Evolutionary conservation across 139 green algal genomes (phyloP).

Genomic region (Volvox africanus): DNA sequence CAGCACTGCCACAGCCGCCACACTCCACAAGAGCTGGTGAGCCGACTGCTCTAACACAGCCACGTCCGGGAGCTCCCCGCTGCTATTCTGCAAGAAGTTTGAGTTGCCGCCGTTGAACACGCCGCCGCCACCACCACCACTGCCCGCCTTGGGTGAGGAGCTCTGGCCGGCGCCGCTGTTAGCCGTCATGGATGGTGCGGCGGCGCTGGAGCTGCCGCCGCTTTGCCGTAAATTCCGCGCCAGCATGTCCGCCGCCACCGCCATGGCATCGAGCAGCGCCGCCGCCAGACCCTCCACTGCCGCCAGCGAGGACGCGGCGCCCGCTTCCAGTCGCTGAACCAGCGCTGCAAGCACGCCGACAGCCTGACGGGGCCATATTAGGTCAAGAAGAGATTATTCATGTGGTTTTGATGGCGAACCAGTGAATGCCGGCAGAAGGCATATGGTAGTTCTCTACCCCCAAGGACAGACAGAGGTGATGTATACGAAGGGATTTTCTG

Average conservation of each 20-base stretch:
- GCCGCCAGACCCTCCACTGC: conserved; percentile 42
- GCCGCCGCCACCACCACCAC: not conserved
- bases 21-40: conserved; percentile 40
- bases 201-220: not conserved
- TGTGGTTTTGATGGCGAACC: no score
- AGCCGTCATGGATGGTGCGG: not conserved
- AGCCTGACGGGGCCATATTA: not conserved
- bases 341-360: conserved; percentile 27
- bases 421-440: no score
- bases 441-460: no score
- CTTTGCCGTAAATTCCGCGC: not conserved
- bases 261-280: conserved; percentile 39
- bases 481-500: no score
- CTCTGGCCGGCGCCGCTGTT: not conserved
- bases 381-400: no score
- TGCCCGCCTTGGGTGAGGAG: conserved; percentile 4
- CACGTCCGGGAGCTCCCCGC: conserved; percentile 24
- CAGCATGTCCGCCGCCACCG: conserved; percentile 18
- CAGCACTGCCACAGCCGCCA: conserved; percentile 47
- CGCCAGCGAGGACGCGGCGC: conserved; percentile 18
- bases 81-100: not conserved
- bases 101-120: not conserved
- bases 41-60: not conserved
- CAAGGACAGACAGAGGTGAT: no score
- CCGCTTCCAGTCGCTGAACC: conserved; percentile 30